Conservation (phyloP, 1,139 yeast genomes). For the Suhomyces kunorum region DNA sequence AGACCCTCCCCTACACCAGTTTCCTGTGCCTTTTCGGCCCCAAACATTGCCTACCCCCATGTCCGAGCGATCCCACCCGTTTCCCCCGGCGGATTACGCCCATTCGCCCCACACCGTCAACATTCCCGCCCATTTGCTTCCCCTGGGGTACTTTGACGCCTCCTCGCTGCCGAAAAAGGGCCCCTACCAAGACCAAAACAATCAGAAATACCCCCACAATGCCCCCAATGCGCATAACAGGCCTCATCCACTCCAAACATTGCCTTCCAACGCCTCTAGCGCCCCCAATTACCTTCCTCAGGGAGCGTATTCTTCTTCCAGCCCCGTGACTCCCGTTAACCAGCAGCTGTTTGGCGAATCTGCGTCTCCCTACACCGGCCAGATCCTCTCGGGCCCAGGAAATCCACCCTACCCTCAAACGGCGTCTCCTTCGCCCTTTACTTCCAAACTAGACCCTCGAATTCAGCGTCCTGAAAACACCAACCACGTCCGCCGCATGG, state of each 20-base stretch:
- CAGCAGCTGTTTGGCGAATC: conserved; percentile 13
- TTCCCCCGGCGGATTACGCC: conserved; percentile 8
- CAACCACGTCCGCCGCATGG: conserved; percentile 1
- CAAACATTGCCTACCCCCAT: too few relatives aligned
- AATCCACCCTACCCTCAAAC: conserved; percentile 2
- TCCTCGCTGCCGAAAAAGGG: conserved; percentile 5
- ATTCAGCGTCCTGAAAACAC: neutral
- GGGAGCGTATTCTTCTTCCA: neutral
- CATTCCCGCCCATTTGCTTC: conserved; percentile 40
- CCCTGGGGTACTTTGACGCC: conserved; percentile 29
- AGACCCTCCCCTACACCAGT: too few relatives aligned
- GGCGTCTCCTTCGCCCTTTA: neutral
- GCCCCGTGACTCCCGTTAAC: conserved; percentile 14
- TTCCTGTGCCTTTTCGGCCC: too few relatives aligned
- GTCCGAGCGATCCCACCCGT: conserved; percentile 8
- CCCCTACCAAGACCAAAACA: conserved; percentile 12
- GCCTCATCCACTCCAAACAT: neutral
- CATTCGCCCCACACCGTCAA: conserved; percentile 16
- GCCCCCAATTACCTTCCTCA: too few relatives aligned
- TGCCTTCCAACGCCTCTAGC: too few relatives aligned
- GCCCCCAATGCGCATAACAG: neutral
- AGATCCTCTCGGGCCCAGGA: conserved; percentile 11
- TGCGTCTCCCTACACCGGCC: conserved; percentile 16
- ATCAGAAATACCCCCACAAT: conserved; percentile 6
- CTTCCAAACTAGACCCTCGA: conserved; percentile 1